Conservation (phyloP, 345 rosid species). For the Eucalyptus melliodora region DNA sequence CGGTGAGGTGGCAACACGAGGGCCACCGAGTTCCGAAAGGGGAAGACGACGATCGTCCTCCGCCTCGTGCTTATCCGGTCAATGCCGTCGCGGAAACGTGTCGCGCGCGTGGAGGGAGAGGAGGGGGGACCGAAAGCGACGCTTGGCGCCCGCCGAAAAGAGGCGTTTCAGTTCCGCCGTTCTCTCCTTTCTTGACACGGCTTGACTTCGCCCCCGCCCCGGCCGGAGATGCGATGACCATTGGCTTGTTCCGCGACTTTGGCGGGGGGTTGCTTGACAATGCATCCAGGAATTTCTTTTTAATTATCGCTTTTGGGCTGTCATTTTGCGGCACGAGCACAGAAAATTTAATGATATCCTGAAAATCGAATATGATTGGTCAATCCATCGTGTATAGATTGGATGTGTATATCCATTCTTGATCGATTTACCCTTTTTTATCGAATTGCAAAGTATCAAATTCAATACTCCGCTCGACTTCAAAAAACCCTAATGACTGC, state of each 20-base stretch:
- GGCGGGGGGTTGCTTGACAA: neutral
- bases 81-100: neutral
- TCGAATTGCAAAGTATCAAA: rapidly evolving
- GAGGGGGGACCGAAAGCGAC: neutral
- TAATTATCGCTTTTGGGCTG: neutral
- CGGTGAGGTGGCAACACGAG: conserved; percentile 26
- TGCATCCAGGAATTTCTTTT: neutral
- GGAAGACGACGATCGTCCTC: neutral
- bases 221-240: neutral
- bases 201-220: neutral
- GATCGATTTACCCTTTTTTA: rapidly evolving
- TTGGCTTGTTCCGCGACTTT: neutral
- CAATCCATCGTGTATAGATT: rapidly evolving
- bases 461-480: too few relatives aligned
- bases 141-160: neutral
- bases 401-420: rapidly evolving
- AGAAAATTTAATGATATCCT: neutral
- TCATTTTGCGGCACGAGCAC: neutral
- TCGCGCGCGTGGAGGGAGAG: neutral
- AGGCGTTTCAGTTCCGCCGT: neutral
- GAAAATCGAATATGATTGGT: neutral
- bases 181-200: neutral
- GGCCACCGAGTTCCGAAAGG: neutral
- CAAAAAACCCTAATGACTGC: too few relatives aligned
- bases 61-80: conserved; percentile 8